Percentiles rank a stretch among this genome's conserved stretches.
These are phyloP conservation scores for Ustilago nuda DNA, from an alignment of 1,284 basidiomycete species.

Conservation along the genomic window DNA sequence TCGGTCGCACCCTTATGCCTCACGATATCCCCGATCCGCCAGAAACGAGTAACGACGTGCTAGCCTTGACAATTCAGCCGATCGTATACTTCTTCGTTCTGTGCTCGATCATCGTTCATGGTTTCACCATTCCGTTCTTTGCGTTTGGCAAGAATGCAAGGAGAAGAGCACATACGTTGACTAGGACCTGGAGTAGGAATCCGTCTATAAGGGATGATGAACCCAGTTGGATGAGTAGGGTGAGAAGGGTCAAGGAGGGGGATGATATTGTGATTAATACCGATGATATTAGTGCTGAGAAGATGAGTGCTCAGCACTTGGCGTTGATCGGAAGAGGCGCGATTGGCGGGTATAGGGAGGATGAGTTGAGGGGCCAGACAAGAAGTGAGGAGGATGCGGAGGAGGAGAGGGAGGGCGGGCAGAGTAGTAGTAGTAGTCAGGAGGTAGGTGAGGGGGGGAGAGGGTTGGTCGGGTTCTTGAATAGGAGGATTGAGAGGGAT, in stretches of 20 bases:
- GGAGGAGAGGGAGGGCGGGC: slow-evolving; percentile 32
- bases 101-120: slow-evolving; percentile 67
- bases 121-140: slow-evolving; percentile 69
- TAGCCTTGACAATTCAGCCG: slow-evolving; percentile 66
- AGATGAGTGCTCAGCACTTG: slow-evolving; percentile 58
- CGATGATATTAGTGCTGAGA: slow-evolving; percentile 54
- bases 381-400: slow-evolving; percentile 38
- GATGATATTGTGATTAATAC: slow-evolving; percentile 53
- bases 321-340: slow-evolving; percentile 61
- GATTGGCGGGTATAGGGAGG: slow-evolving; percentile 58
- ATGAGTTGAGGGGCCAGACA: slow-evolving; percentile 48
- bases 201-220: slow-evolving; percentile 58
- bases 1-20: slow-evolving; percentile 61
- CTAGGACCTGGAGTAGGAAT: slow-evolving; percentile 60
- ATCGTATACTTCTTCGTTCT: slow-evolving; percentile 69
- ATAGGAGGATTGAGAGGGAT: slow-evolving; percentile 51
- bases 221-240: slow-evolving; percentile 62
- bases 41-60: slow-evolving; percentile 60
- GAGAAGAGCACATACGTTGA: slow-evolving; percentile 57
- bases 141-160: slow-evolving; percentile 62
- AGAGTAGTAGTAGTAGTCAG: slow-evolving; percentile 28
- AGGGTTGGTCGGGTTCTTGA: slow-evolving; percentile 46
- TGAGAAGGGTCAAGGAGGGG: slow-evolving; percentile 53
- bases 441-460: slow-evolving; percentile 11
- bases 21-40: slow-evolving; percentile 62